Evolutionary conservation across 345 rosid species (phyloP), one percentile per base, ranked within the genome.

Genomic region (Cochlearia excelsa): DNA sequence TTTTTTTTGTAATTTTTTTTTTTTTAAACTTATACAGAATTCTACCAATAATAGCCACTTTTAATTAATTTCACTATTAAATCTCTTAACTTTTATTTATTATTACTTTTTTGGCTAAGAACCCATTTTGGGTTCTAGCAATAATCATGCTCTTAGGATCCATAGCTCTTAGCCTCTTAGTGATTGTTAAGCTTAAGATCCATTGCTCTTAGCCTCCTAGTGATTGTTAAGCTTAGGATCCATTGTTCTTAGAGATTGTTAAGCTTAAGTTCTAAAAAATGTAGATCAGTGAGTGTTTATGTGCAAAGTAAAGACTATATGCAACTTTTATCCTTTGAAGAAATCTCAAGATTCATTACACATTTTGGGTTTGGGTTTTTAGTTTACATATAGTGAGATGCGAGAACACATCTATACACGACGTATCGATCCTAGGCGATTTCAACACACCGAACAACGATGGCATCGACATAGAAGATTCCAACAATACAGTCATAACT

Each of bases 371-470:
- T 31, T 3, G 4, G 55, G 10, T 63, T 51, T 74, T 83, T 84
- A 92, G 95, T 78, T 81, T 92, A 81, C 88, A 92, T 72, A 77
- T 88, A 5, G 88, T 92, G 45, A 70, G 82, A 55, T 86, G 95
- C 37, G 73, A 73, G 44, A 84, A 83, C 70, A 80, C 93, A 27
- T 61, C 68, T 3, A 74, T 88, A 37, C 89, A 75, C 7, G 96
- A 86, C 50, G 77, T 88, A 47, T 83, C 93, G 2, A 88, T 92
- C 7, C 76, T 79, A 29, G 98, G 95, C 7, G 95, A 88, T 51
- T 92, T 92, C 52, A 84, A 83, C 66, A 80, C 90, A 2, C 98
- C 96, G 0, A 88, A 88, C 74, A 88, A 92, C 58, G 98, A 92
- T 46, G 96, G 98, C 6, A 86, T 92, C 51, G 96, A 88, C 58